Evolutionary conservation across 176 grass and related monocot genomes (phyloP).

Genomic region (Ananas comosus): DNA sequence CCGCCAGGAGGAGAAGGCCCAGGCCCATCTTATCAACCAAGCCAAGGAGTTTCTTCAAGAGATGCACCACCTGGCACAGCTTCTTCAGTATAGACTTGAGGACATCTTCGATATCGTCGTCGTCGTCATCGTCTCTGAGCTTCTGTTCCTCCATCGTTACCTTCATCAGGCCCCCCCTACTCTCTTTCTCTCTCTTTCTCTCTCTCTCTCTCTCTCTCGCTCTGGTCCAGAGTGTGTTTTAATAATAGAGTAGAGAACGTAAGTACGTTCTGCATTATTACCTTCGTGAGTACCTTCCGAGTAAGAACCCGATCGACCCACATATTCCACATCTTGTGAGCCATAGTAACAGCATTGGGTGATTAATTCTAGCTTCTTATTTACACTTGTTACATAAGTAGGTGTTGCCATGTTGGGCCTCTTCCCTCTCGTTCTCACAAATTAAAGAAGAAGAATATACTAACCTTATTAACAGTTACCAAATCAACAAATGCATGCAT

Average conservation of each 20-base stretch:
- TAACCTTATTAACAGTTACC: too few species aligned
- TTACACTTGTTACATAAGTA: too few species aligned
- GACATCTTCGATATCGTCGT: conserved; percentile 1
- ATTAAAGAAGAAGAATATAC: too few species aligned
- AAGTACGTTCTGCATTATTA: neutral
- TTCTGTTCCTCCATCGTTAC: neutral
- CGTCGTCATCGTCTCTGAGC: neutral
- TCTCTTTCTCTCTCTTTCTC: neutral
- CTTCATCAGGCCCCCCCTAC: neutral
- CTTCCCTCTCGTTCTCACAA: too few species aligned
- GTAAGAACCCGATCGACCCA: too few species aligned
- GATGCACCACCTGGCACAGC: neutral
- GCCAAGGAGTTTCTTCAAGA: too few species aligned
- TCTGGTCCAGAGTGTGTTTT: neutral
- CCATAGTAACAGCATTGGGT: too few species aligned
- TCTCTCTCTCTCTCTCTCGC: neutral
- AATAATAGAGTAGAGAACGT: neutral
- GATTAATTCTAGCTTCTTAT: too few species aligned
- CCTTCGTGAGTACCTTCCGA: too few species aligned
- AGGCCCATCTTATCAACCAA: neutral
- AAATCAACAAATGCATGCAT: too few species aligned
- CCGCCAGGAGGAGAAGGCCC: neutral
- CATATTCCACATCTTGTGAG: too few species aligned
- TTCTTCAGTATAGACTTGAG: conserved; percentile 1
- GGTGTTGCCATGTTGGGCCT: too few species aligned